Evolutionary conservation across 345 rosid genomes (phyloP).

Genomic region (Arabis alpina): DNA sequence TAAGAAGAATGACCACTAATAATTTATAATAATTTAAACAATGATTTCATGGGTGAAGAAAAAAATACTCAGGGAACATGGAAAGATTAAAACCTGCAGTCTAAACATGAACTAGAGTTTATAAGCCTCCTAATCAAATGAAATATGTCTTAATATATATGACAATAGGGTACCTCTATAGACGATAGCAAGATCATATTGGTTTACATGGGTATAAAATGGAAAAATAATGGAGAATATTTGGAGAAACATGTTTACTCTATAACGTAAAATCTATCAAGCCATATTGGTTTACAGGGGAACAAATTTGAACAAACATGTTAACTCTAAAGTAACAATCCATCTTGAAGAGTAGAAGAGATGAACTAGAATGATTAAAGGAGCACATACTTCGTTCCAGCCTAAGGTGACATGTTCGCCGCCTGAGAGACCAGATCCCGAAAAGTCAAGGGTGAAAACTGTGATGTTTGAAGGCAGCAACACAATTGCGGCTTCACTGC

Average conservation of each 20-base stretch:
- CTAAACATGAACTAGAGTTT: conserved; percentile 24
- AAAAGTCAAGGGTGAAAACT: conserved; percentile 90
- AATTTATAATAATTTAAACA: not conserved
- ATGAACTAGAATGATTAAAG: conserved; percentile 22
- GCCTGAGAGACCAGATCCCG: conserved; percentile 90
- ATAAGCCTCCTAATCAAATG: conserved; percentile 1
- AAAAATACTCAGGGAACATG: not conserved
- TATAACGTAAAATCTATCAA: not conserved
- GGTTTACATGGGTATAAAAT: conserved; percentile 4
- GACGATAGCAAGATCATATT: not conserved
- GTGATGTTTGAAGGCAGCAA: conserved; percentile 87
- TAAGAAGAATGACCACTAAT: conserved; percentile 17
- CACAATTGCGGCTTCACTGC: conserved; percentile 90
- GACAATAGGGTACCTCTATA: not conserved
- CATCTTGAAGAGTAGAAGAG: conserved; percentile 6
- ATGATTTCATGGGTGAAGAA: not conserved
- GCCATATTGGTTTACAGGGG: conserved; percentile 2
- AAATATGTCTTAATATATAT: not conserved
- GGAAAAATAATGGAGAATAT: not conserved
- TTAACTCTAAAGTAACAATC: not conserved
- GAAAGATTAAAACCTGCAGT: not conserved
- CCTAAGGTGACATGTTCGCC: conserved; percentile 91
- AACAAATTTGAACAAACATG: not conserved
- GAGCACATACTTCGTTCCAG: conserved; percentile 75
- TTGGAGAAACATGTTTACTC: conserved; percentile 1